Conservation (phyloP, 495 filamentous ascomycete genomes). For the Penicillium silybi region DNA sequence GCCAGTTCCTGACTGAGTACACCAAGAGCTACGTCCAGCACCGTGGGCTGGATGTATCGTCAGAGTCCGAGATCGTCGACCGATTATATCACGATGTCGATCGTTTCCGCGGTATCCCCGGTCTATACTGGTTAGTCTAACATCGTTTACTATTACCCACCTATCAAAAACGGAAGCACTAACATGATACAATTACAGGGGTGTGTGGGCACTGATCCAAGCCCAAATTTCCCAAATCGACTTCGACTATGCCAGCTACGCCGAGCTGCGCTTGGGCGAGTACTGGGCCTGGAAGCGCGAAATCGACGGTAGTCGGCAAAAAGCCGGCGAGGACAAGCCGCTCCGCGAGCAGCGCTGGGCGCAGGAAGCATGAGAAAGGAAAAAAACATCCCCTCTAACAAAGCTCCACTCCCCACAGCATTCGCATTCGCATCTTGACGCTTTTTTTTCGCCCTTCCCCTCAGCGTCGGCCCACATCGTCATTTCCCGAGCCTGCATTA, state of each 20-base stretch:
- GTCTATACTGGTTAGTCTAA: constrained; percentile 64
- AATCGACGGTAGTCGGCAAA: constrained; percentile 54
- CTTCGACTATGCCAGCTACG: constrained; percentile 94
- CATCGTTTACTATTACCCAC: background rate
- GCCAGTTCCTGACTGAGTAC: constrained; percentile 82
- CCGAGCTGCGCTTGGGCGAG: constrained; percentile 80
- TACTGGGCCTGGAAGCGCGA: constrained; percentile 94
- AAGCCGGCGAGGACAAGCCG: constrained; percentile 56
- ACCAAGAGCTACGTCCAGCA: constrained; percentile 49
- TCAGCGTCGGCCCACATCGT: constrained; percentile 1
- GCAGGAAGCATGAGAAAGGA: constrained; percentile 37
- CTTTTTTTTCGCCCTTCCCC: background rate
- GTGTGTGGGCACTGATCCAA: constrained; percentile 96
- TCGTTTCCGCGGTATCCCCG: constrained; percentile 81
- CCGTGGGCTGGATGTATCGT: constrained; percentile 36
- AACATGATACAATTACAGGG: constrained; percentile 50
- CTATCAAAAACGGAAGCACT: background rate
- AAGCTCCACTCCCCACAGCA: background rate
- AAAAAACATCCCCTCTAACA: background rate
- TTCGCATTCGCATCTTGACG: background rate
- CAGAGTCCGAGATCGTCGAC: constrained; percentile 58
- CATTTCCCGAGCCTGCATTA: background rate
- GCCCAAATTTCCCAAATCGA: constrained; percentile 92
- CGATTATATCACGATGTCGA: constrained; percentile 76
- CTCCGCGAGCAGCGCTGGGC: constrained; percentile 84